Base-by-base conservation (phyloP, 495 filamentous ascomycete genomes). In the Tricharina praecox region DNA sequence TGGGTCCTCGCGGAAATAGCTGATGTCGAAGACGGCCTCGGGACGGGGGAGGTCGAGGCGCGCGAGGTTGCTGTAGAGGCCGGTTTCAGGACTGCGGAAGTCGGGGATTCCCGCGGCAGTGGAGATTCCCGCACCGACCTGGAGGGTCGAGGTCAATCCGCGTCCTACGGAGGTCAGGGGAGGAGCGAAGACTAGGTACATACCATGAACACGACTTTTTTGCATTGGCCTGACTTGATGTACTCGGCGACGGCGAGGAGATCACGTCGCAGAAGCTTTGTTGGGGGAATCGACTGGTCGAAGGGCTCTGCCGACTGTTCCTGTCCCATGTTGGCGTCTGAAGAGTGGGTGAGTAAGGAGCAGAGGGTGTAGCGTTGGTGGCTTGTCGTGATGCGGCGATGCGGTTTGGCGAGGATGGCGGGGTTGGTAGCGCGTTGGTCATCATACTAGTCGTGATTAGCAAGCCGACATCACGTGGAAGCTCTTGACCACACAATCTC, bases 1-100 rank as follows among this genome's bases (percentile, higher is more conserved):
- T 0, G 90, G 90, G 59, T 94, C 84, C 23, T 73, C 46, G 37
- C 77, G 70, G 70, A 97, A 97, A 67, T 82, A 96, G 43, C 62
- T 64, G 42, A 96, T 85, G 58, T 93, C 85, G 63, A 95, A 94
- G 21, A 85, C 72, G 19, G 72, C 72, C 58, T 77, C 73, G 32
- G 87, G 77, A 57, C 86, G 79, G 2, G 86, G 85, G 1, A 96
- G 71, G 45, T 90, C 75, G 26, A 96, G 74, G 42, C 76, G 71
- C 10, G 79, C 78, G 10, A 96, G 73, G 58, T 96, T 95, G 59
- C 83, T 75, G 56, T 85, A 85, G 5, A 85, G 70, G 3, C 81
- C 81, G 4, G 81, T 84, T 18, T 75, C 74, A 42, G 81, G 80
- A 4, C 77, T 81, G 43, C 81, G 73, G 62, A 85, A 85, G 61